phyloP scores from a whole-genome alignment of 2,329 filamentous ascomycete genomes.

The Neonectria magnoliae region DNA sequence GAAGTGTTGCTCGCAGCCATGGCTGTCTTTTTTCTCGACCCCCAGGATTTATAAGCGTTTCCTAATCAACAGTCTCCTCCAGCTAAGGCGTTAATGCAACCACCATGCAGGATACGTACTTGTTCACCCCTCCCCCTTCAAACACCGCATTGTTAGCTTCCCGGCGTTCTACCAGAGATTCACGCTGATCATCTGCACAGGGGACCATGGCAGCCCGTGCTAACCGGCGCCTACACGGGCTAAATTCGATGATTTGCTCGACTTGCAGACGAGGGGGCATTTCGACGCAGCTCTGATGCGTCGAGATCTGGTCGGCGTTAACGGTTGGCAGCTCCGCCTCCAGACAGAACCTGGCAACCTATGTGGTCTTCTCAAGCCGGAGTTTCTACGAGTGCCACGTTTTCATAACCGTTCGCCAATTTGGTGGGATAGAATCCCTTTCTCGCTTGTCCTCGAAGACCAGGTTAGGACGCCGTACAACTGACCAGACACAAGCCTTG shows the following conservation, averaged over 20 bases:
- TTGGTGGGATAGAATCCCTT: background rate
- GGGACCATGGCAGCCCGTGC: slow-evolving; percentile 4
- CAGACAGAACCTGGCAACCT: background rate
- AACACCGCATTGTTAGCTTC: slow-evolving; percentile 20
- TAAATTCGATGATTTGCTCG: slow-evolving; percentile 1
- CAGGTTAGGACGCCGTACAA: background rate
- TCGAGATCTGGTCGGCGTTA: slow-evolving; percentile 20
- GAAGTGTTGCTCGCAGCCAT: background rate
- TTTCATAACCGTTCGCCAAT: slow-evolving; percentile 8
- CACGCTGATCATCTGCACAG: slow-evolving; percentile 18
- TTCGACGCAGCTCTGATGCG: slow-evolving; percentile 17
- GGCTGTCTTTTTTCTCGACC: slow-evolving; percentile 14
- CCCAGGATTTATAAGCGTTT: slow-evolving; percentile 36
- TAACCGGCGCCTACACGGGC: slow-evolving; percentile 5
- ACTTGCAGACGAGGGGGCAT: slow-evolving; percentile 6
- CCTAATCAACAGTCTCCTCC: slow-evolving; percentile 27
- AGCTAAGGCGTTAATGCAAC: slow-evolving; percentile 32
- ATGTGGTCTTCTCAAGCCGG: background rate
- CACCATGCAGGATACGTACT: slow-evolving; percentile 31
- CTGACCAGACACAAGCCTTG: slow-evolving; percentile 10
- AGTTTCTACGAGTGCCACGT: slow-evolving; percentile 12
- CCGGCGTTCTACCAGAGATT: slow-evolving; percentile 21
- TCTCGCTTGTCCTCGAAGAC: slow-evolving; percentile 8
- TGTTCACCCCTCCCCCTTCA: slow-evolving; percentile 23
- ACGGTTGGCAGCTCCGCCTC: slow-evolving; percentile 15